phyloP scores from a whole-genome alignment of 768 basidiomycete genomes.

The Fomitopsis pulvina region DNA sequence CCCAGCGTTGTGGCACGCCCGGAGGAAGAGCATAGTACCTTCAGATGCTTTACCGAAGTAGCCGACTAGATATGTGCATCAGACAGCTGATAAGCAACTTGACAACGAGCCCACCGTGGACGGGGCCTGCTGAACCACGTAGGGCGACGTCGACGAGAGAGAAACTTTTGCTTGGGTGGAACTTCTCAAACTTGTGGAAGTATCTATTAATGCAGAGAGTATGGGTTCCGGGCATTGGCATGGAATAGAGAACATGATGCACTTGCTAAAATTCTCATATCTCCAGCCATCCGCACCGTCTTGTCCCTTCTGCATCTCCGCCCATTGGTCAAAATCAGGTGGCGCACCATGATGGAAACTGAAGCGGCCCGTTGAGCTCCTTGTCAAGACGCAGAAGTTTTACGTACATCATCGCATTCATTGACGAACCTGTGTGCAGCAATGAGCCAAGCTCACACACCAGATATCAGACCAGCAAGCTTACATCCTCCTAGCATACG shows the following conservation, averaged over 20 bases:
- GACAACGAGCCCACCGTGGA: constrained; percentile 25
- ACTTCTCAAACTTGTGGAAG: constrained; percentile 63
- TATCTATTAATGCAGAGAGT: constrained; percentile 37
- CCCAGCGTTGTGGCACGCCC: constrained; percentile 43
- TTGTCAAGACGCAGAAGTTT: background rate
- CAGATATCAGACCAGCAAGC: too few relatives aligned
- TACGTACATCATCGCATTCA: constrained; percentile 51
- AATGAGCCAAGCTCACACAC: too few relatives aligned
- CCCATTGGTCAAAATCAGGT: constrained; percentile 66
- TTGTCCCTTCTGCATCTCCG: constrained; percentile 31
- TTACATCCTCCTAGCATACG: constrained; percentile 71
- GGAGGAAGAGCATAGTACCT: constrained; percentile 45
- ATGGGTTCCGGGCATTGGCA: background rate
- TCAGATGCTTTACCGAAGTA: constrained; percentile 43
- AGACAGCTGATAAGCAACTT: background rate
- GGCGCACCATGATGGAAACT: constrained; percentile 54
- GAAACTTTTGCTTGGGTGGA: constrained; percentile 40
- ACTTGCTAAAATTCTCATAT: constrained; percentile 50
- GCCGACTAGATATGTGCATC: constrained; percentile 32
- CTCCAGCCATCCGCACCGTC: constrained; percentile 51
- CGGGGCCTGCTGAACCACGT: constrained; percentile 49
- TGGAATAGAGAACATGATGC: constrained; percentile 4
- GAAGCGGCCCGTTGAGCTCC: too few relatives aligned
- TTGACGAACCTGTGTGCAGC: constrained; percentile 41
- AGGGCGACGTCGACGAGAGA: constrained; percentile 39